Evolutionary conservation across 2,329 filamentous ascomycete species (phyloP).

Genomic region (Canariomyces notabilis): DNA sequence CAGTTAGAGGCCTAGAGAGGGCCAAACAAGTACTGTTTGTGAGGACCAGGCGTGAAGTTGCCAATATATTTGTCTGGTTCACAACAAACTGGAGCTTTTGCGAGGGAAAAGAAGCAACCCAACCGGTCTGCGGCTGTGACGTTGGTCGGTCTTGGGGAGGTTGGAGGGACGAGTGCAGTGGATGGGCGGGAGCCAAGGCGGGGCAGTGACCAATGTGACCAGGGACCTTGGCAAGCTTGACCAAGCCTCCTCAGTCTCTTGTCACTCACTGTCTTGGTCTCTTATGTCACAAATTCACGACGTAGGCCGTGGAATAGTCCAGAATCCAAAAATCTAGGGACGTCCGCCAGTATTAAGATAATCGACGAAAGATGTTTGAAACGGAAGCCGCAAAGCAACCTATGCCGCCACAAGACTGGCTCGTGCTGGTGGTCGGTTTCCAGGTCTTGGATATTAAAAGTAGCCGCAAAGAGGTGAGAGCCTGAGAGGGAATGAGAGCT

Average conservation of each 20-base stretch:
- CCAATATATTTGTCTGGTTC: not conserved
- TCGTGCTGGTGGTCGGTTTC: too few species aligned
- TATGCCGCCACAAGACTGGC: too few species aligned
- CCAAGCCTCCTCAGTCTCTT: slow-evolving; percentile 11
- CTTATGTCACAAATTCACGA: slow-evolving; percentile 1
- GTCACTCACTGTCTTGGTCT: not conserved
- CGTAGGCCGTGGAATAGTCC: not conserved
- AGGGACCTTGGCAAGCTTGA: slow-evolving; percentile 19
- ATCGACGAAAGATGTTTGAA: slow-evolving; percentile 1
- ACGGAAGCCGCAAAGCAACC: slow-evolving; percentile 2
- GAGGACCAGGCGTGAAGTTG: not conserved
- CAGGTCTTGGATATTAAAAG: slow-evolving; percentile 4
- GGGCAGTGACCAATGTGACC: slow-evolving; percentile 22
- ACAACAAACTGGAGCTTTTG: slow-evolving; percentile 8
- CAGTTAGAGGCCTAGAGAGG: not conserved
- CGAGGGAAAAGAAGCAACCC: slow-evolving; percentile 8
- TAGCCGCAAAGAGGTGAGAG: not conserved
- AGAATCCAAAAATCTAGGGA: slow-evolving; percentile 4
- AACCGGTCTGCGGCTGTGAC: slow-evolving; percentile 21
- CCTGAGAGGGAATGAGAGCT: too few species aligned
- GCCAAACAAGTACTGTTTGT: not conserved
- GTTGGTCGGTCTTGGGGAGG: slow-evolving; percentile 17
- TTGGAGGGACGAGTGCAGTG: slow-evolving; percentile 14
- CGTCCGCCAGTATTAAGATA: slow-evolving; percentile 13
- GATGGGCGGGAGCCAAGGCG: slow-evolving; percentile 20